Base-by-base conservation (phyloP, 495 filamentous ascomycete species). In the Penicillium cataractarum region DNA sequence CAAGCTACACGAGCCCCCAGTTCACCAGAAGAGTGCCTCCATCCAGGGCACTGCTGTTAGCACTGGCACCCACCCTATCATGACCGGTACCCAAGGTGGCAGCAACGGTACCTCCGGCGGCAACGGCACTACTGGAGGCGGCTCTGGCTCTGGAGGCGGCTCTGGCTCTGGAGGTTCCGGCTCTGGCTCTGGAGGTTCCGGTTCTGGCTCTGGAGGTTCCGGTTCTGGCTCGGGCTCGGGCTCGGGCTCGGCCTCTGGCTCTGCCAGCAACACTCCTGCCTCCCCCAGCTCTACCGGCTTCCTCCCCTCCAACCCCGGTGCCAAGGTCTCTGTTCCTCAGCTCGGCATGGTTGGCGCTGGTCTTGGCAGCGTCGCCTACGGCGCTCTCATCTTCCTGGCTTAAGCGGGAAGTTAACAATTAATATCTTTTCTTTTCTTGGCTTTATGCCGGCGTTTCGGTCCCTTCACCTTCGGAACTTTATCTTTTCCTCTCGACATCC, bases 281-380 rank as follows among this genome's bases (percentile, higher is more conserved):
- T 32, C 40, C 19, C 73, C 73, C 57, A 69, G 66, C 63, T 32
- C 69, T 21, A 67, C 66, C 29, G 67, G 65, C 39, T 71, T 68
- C 60, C 39, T 26, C 21, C 62, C 69, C 56, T 62, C 73, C 61
- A 76, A 61, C 70, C 70, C 70, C 6, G 74, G 74, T n/a, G 58
- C 68, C 19, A 78, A 70, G 65, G 48, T 76, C 44, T 49, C 68
- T 24, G 53, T 73, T 37, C 71, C 74, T 37, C 53, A 62, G 63
- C 60, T 44, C 27, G 72, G 59, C 26, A 65, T 65, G 65, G 65
- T 46, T 56, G 74, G 64, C 55, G 69, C 69, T 63, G 59, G 63
- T 22, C 44, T 76, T n/a, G 74, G 71, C 39, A 63, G 70, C 53
- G 40, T 76, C 55, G 69, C 60, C 60, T 72, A 72, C 59, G 70